These are phyloP conservation scores for Secale cereale DNA, from an alignment of 176 grass and related monocot genomes.

Conservation along the genomic window DNA sequence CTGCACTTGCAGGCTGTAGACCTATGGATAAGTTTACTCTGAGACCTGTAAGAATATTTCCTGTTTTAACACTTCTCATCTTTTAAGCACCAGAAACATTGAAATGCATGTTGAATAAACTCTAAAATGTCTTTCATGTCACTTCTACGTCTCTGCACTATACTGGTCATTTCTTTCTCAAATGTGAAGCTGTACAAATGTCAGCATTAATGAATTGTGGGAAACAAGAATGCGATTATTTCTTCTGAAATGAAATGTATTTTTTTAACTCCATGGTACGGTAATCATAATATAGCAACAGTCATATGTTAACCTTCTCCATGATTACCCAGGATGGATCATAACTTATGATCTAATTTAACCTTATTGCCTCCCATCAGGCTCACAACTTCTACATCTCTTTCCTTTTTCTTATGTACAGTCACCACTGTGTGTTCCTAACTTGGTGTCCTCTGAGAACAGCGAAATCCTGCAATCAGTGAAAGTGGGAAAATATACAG, in stretches of 20 bases:
- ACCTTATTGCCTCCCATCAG: background rate
- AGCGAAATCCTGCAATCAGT: conserved; percentile 60
- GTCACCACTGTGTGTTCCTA: conserved; percentile 73
- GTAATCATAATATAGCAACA: background rate
- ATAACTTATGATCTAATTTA: background rate
- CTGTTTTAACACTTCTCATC: background rate
- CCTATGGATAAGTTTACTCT: conserved; percentile 57
- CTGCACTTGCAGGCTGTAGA: conserved; percentile 74
- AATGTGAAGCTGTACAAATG: background rate
- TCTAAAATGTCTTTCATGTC: conserved; percentile 15
- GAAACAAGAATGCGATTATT: background rate
- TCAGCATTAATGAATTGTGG: background rate
- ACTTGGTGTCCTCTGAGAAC: conserved; percentile 63
- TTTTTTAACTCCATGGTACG: background rate
- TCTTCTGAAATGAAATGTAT: background rate
- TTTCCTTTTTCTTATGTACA: conserved; percentile 21
- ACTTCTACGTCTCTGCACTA: background rate
- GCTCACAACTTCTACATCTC: conserved; percentile 20
- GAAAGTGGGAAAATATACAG: conserved; percentile 90
- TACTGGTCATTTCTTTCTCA: background rate
- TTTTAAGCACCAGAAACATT: conserved; percentile 27
- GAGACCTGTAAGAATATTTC: conserved; percentile 62
- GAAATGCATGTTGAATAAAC: background rate
- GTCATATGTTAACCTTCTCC: background rate
- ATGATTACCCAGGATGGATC: background rate